Base-by-base conservation (phyloP, 108 stramenopile species). In the Ochromonas danica region DNA sequence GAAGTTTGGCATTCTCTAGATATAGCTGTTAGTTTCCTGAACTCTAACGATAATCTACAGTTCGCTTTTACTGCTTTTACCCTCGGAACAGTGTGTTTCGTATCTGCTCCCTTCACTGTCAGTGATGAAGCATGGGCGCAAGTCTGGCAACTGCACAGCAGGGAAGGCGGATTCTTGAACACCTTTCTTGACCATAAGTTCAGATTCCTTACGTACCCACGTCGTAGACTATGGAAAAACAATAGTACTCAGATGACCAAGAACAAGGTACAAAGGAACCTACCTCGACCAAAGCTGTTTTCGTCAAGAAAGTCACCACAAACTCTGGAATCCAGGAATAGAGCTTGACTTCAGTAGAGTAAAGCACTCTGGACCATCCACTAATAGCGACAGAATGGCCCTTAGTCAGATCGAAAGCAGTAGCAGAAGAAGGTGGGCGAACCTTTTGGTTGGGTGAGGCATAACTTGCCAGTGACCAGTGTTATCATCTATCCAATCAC, bases 391-490 rank as follows among this genome's bases (percentile, higher is more conserved):
- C 27, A 67, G 17, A 36, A 31, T 67, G 25, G 22, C 25, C 63
- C 3, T 6, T 67, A 28, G 25, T 14, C 10, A 67, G 25, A 3
- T 36, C 6, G 35, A 36, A 28, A 10, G 25, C 3, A 10, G 6
- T 14, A 28, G 6, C 31, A 6, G 17, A 67, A 35, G 6, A 28
- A 31, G 3, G 25, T 31, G 14, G 17, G 27, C 63, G 3, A 14
- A 67, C 63, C 10, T 6, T 67, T 67, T 67, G 63, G 63, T 67
- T 35, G 63, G 63, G 31, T 67, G 63, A 35, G 27, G 63, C 27
- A 67, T 36, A 6, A 67, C 63, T 33, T 67, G 63, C 63, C 63
- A 67, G 63, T 67, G 63, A 6, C 63, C 63, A 67, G 63, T 67
- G 63, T 33, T 31, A 36, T 67, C 63, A 67, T 67, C 63, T 67